A percentile compares a stretch with the other conserved stretches of the same genome.
phyloP scores from a whole-genome alignment of 1,284 basidiomycete species.

The Phellopilus nigrolimitatus region DNA sequence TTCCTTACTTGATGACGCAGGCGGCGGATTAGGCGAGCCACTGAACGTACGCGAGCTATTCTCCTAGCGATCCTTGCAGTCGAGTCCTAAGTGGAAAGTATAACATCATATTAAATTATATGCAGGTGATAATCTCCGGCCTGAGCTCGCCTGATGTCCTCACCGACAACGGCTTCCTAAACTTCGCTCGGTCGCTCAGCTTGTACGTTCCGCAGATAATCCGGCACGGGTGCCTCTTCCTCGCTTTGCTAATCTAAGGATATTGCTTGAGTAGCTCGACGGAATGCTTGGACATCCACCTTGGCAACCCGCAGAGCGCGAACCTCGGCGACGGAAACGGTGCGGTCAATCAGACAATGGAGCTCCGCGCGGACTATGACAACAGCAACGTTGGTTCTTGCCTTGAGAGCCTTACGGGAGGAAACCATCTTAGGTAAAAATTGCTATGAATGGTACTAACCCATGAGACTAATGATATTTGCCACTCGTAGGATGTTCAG shows the following conservation, averaged over 20 bases:
- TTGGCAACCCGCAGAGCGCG: slow-evolving; percentile 50
- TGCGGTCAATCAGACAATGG: slow-evolving; percentile 42
- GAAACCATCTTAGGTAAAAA: slow-evolving; percentile 57
- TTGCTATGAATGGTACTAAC: background rate
- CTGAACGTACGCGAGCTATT: slow-evolving; percentile 46
- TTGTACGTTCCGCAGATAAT: slow-evolving; percentile 38
- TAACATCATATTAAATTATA: slow-evolving; percentile 23
- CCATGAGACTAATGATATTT: background rate
- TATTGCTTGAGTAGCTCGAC: slow-evolving; percentile 42
- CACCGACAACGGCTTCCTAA: slow-evolving; percentile 55
- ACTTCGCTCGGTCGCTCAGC: slow-evolving; percentile 59
- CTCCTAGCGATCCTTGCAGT: no score
- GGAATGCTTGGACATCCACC: slow-evolving; percentile 68
- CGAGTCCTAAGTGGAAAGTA: no score
- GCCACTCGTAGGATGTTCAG: slow-evolving; percentile 52
- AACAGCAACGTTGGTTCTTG: slow-evolving; percentile 52
- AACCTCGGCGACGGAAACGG: slow-evolving; percentile 19
- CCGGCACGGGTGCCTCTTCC: background rate
- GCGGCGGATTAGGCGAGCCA: slow-evolving; percentile 58
- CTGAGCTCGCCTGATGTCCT: slow-evolving; percentile 63
- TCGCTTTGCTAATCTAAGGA: slow-evolving; percentile 7
- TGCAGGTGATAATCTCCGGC: no score
- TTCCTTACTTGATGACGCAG: slow-evolving; percentile 46
- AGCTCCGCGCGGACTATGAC: slow-evolving; percentile 68
- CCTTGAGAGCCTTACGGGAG: slow-evolving; percentile 56